Evolutionary conservation across 2,329 filamentous ascomycete genomes (phyloP).

Genomic region (Epicoccum sorghinum): DNA sequence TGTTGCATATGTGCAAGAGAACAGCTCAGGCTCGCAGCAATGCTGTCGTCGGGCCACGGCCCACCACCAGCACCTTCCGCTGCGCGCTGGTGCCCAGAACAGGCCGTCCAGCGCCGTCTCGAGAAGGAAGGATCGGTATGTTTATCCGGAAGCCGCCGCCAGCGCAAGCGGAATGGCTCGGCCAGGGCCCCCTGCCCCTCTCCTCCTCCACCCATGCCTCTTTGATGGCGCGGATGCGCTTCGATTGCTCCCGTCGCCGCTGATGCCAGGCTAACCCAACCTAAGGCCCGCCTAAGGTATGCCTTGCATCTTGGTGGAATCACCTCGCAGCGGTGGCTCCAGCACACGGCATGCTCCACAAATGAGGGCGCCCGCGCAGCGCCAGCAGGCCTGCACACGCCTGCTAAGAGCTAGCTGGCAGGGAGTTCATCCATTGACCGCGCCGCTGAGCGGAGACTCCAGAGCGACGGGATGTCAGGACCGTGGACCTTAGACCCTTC

Average conservation of each 20-base stretch:
- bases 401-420: conserved; percentile 12
- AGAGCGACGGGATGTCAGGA: conserved; percentile 10
- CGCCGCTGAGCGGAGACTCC: conserved; percentile 18
- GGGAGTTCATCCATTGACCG: conserved; percentile 13
- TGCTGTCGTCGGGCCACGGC: not conserved
- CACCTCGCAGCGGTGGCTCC: conserved; percentile 15
- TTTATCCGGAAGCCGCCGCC: conserved; percentile 3
- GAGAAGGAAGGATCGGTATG: conserved; percentile 8
- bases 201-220: not conserved
- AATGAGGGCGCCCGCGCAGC: conserved; percentile 16
- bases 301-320: conserved; percentile 16
- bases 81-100: not conserved
- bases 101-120: not conserved
- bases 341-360: conserved; percentile 17
- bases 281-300: conserved; percentile 7
- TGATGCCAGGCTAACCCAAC: conserved; percentile 1
- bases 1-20: not conserved
- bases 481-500: conserved; percentile 4
- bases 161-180: conserved; percentile 1
- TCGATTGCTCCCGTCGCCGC: conserved; percentile 9
- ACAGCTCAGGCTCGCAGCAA: no score
- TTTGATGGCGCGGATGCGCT: conserved; percentile 10
- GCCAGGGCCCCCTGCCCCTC: not conserved
- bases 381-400: conserved; percentile 6
- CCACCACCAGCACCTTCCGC: not conserved